Conservation (phyloP, 1,139 yeast species). For the Saccharomyces hybrid region DNA sequence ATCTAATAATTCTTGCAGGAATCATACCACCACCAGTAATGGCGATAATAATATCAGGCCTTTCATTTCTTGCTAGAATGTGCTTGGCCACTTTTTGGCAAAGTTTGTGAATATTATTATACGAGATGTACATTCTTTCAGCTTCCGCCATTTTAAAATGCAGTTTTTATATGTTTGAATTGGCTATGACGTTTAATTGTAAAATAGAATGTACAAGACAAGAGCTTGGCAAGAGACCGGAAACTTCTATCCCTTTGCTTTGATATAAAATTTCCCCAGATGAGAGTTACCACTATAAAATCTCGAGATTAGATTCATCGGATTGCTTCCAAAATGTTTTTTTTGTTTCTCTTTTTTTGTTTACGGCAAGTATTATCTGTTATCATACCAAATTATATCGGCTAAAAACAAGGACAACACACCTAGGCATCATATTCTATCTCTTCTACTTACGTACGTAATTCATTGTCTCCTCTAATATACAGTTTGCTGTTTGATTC, state of each 20-base stretch:
- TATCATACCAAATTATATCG: neutral
- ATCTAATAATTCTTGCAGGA: constrained; percentile 89
- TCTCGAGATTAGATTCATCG: neutral
- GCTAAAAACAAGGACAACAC: neutral
- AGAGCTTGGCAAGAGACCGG: neutral
- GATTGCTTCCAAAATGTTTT: neutral
- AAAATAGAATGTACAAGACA: neutral
- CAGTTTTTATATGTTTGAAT: neutral
- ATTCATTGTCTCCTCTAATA: neutral
- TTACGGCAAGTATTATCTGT: neutral
- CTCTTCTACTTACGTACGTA: neutral
- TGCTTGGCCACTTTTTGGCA: constrained; percentile 78
- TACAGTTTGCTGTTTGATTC: neutral
- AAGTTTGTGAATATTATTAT: constrained; percentile 87
- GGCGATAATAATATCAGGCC: constrained; percentile 85
- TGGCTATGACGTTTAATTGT: neutral
- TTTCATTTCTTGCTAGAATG: constrained; percentile 51
- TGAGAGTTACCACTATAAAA: neutral
- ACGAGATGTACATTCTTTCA: constrained; percentile 70
- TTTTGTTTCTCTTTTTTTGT: neutral
- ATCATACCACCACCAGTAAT: constrained; percentile 92
- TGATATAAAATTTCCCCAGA: neutral
- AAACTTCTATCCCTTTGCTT: neutral
- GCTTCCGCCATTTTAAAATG: constrained; percentile 9
- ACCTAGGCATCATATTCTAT: neutral